A percentile compares a stretch with the other conserved stretches of the same genome.
Evolutionary conservation across 2,329 filamentous ascomycete species (phyloP).

Genomic region (Arthrobotrys megalospora): DNA sequence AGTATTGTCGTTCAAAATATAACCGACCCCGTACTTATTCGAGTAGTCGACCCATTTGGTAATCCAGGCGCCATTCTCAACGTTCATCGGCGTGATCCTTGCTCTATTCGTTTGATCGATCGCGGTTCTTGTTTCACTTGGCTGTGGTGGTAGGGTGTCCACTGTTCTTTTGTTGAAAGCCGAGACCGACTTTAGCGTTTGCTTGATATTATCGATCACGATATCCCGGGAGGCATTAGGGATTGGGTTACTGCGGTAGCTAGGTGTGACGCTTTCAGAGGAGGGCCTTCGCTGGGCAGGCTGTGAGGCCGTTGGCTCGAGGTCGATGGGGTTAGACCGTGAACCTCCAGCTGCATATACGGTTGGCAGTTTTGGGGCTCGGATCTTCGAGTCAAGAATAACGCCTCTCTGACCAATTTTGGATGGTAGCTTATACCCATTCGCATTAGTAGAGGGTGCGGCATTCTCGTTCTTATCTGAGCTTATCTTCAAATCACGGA

Average conservation of each 20-base stretch:
- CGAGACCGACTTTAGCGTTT: conserved; percentile 60
- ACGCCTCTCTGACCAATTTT: conserved; percentile 56
- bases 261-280: conserved; percentile 29
- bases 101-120: conserved; percentile 60
- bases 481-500: conserved; percentile 61
- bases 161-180: conserved; percentile 62
- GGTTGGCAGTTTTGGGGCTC: conserved; percentile 50
- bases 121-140: conserved; percentile 62
- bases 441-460: conserved; percentile 29
- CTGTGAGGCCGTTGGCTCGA: conserved; percentile 33
- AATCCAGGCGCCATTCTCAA: conserved; percentile 63
- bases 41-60: conserved; percentile 89
- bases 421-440: conserved; percentile 60
- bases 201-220: conserved; percentile 54
- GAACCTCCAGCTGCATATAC: conserved; percentile 35
- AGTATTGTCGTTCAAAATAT: conserved; percentile 85
- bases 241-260: conserved; percentile 47
- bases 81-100: conserved; percentile 58
- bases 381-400: conserved; percentile 56
- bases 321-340: conserved; percentile 38
- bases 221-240: conserved; percentile 24
- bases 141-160: conserved; percentile 62
- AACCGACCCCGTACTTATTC: conserved; percentile 87
- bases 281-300: conserved; percentile 49
- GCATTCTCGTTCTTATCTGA: conserved; percentile 58